Base-by-base conservation (phyloP, 768 basidiomycete species). In the Podaxis pistillaris region DNA sequence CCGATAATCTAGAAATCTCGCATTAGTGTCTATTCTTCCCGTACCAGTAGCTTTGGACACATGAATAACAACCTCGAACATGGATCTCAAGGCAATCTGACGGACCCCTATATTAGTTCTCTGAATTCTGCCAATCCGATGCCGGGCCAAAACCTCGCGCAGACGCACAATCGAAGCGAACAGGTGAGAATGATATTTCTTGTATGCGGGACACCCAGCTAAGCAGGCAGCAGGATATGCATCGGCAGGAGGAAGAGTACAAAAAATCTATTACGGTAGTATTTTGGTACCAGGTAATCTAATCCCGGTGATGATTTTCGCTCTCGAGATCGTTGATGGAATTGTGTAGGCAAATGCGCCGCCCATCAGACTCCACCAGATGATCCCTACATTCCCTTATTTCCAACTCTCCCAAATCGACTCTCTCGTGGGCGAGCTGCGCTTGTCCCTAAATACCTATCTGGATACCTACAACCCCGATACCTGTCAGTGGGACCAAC, bases 401-500 rank as follows among this genome's bases (percentile, higher is more conserved):
- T 87, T 90, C 70, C 83, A 84, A 53, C 76, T 90, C 7, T 79
- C 83, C 4, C 77, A 80, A 26, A 78, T 87, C 64, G 71, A 78
- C 7, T 73, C 81, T 7, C 75, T 90, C 61, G 77, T 85, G 3
- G 70, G 75, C 12, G 85, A 87, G 65, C 79, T 90, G 22, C 82
- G 82, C 7, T 76, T 90, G 15, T 76, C 76, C 0, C 58, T 77
- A 1, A 71, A 73, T 12, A 83, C 86, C 2, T 89, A 84, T 68
- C 74, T 90, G 49, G 89, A 90, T 65, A 78, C 84, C 2, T 90
- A 81, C 69, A 82, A 86, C 61, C 76, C 80, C 7, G 63, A 69
- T 1, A 79, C 85, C 0, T 76, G 81, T 0, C 81, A 86, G 58
- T 90, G 89, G 89, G 87, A 88, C 57, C 88, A 89, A 63, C 87